These are phyloP conservation scores for Lotus japonicus DNA, from an alignment of 306 rosid genomes.

Conservation along the genomic window DNA sequence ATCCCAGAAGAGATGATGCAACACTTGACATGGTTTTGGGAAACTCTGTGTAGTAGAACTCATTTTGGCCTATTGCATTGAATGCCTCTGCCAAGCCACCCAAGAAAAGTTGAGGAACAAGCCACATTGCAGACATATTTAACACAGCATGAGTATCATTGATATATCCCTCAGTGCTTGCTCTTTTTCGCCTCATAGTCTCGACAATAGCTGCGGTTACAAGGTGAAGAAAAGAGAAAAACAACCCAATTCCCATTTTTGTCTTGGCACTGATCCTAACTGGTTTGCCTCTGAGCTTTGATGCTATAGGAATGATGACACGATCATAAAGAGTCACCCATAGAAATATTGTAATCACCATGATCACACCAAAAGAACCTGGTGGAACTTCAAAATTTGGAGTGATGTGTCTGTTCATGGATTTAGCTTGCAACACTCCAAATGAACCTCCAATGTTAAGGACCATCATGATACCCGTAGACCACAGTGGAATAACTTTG, in stretches of 20 bases:
- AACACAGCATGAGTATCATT: slow-evolving; percentile 28
- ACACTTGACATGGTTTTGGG: slow-evolving; percentile 60
- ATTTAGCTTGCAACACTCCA: slow-evolving; percentile 50
- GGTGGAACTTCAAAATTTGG: slow-evolving; percentile 49
- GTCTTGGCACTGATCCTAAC: slow-evolving; percentile 36
- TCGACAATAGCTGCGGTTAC: slow-evolving; percentile 43
- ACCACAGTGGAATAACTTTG: slow-evolving; percentile 62
- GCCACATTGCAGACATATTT: slow-evolving; percentile 67
- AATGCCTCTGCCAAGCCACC: slow-evolving; percentile 64
- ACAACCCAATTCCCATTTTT: slow-evolving; percentile 56
- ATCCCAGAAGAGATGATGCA: slow-evolving; percentile 42
- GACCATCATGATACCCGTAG: slow-evolving; percentile 42
- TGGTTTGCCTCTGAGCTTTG: slow-evolving; percentile 46
- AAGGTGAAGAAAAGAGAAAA: slow-evolving; percentile 34
- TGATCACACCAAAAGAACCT: slow-evolving; percentile 37
- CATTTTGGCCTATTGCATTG: slow-evolving; percentile 56
- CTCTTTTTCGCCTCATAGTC: slow-evolving; percentile 29
- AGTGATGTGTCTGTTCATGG: slow-evolving; percentile 51
- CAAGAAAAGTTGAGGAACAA: slow-evolving; percentile 44
- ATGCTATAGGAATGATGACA: slow-evolving; percentile 46
- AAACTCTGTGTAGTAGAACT: slow-evolving; percentile 64
- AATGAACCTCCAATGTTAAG: slow-evolving; percentile 40
- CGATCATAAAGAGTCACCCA: slow-evolving; percentile 58
- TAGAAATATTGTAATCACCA: slow-evolving; percentile 19
- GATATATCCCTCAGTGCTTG: slow-evolving; percentile 27